Percentiles rank a stretch among this genome's conserved stretches.
These are phyloP conservation scores for Beauveria pseudobassiana DNA, from an alignment of 2,329 filamentous ascomycete species.

Conservation along the genomic window DNA sequence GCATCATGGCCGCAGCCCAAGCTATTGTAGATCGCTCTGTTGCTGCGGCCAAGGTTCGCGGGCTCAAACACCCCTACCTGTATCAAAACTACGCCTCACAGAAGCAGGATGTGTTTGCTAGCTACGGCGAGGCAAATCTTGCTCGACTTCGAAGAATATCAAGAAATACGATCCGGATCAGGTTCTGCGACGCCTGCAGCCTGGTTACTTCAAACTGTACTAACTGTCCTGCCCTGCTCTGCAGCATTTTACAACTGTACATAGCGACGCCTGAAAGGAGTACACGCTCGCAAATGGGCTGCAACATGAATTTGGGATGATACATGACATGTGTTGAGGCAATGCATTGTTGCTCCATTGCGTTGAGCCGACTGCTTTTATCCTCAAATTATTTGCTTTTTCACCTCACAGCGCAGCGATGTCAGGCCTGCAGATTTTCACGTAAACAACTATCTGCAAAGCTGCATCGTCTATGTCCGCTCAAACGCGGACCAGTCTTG, in stretches of 20 bases:
- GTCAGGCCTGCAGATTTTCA: neutral
- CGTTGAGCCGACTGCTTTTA: no score
- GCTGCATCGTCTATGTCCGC: neutral
- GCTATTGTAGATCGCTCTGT: slow-evolving; percentile 21
- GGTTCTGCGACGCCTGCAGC: slow-evolving; percentile 29
- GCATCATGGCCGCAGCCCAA: slow-evolving; percentile 20
- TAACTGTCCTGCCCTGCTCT: slow-evolving; percentile 1
- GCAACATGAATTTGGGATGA: neutral
- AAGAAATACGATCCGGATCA: slow-evolving; percentile 30
- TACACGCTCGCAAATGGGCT: neutral
- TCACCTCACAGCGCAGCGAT: neutral
- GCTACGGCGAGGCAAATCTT: slow-evolving; percentile 33
- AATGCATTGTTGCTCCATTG: neutral
- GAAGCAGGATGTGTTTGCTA: slow-evolving; percentile 31
- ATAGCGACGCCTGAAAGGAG: slow-evolving; percentile 7
- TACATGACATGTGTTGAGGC: neutral
- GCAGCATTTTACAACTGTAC: neutral
- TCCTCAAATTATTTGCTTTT: neutral
- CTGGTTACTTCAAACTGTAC: slow-evolving; percentile 32
- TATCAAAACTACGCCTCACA: slow-evolving; percentile 40
- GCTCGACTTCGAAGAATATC: slow-evolving; percentile 22
- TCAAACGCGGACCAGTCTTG: neutral
- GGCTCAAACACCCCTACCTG: slow-evolving; percentile 29
- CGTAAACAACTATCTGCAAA: neutral
- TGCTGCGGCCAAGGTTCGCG: slow-evolving; percentile 22